Conservation (phyloP, 2,329 filamentous ascomycete species). For the Alternaria triticina region DNA sequence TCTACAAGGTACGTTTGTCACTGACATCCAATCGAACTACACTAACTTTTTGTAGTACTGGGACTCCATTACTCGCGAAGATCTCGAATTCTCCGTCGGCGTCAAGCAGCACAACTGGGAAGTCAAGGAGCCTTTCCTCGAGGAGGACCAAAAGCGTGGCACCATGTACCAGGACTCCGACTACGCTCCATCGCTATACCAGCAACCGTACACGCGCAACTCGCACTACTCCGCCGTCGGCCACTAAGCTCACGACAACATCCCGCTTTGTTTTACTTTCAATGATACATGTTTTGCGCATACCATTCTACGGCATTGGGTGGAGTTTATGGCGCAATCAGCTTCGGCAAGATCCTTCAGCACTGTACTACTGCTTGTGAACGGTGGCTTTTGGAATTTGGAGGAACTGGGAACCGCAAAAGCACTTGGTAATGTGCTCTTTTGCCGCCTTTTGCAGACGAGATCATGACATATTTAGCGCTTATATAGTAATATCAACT, state of each 20-base stretch:
- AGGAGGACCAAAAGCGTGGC: conserved; percentile 75
- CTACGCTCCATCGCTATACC: conserved; percentile 59
- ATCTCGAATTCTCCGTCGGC: conserved; percentile 96
- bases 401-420: background rate
- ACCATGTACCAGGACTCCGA: conserved; percentile 74
- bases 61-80: conserved; percentile 98
- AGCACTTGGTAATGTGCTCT: background rate
- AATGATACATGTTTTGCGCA: conserved; percentile 9
- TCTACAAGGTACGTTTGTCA: conserved; percentile 80
- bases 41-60: conserved; percentile 72
- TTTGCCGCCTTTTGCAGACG: background rate
- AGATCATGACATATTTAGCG: conserved; percentile 9
- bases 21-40: background rate
- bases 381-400: background rate
- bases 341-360: conserved; percentile 2
- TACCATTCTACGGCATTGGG: conserved; percentile 10
- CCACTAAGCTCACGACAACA: conserved; percentile 22
- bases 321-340: conserved; percentile 17
- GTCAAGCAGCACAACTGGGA: conserved; percentile 98
- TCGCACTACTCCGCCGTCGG: conserved; percentile 46
- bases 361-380: background rate
- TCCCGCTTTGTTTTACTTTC: conserved; percentile 1
- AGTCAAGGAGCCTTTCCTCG: conserved; percentile 81
- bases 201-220: conserved; percentile 39
- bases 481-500: conserved; percentile 24